phyloP scores from a whole-genome alignment of 139 green algal species.

The Zygnema cylindricum region DNA sequence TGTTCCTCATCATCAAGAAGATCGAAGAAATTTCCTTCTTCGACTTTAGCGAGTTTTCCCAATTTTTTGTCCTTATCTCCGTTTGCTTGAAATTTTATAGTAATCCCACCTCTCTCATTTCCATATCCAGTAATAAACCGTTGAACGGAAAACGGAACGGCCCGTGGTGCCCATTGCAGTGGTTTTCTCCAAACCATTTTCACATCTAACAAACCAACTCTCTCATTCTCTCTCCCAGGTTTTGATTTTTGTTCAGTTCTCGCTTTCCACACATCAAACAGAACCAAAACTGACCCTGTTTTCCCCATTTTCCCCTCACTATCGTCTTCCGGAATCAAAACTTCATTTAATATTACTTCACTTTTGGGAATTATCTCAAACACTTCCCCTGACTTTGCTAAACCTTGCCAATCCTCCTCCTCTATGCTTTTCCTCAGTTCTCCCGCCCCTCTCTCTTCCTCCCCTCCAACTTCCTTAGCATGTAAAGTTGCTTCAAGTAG shows the following conservation, averaged over 20 bases:
- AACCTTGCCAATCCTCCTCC: too few relatives aligned
- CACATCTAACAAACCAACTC: slow-evolving; percentile 22
- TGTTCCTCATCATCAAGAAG: slow-evolving; percentile 14
- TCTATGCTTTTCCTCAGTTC: too few relatives aligned
- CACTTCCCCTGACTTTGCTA: background rate
- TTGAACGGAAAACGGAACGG: slow-evolving; percentile 37
- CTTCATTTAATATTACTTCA: too few relatives aligned
- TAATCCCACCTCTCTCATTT: slow-evolving; percentile 53
- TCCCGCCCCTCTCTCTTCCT: background rate
- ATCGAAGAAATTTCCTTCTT: slow-evolving; percentile 3
- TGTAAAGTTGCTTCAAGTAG: background rate
- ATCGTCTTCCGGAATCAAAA: background rate
- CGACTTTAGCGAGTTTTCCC: background rate
- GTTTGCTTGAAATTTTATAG: background rate
- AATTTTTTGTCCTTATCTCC: background rate
- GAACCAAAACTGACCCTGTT: background rate
- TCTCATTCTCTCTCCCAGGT: background rate
- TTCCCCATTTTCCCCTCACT: background rate
- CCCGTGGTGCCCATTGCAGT: slow-evolving; percentile 5
- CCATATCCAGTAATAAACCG: slow-evolving; percentile 60
- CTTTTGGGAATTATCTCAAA: background rate
- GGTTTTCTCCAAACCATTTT: slow-evolving; percentile 14
- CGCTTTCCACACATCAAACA: background rate
- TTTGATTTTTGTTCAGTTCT: background rate
- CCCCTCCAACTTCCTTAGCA: slow-evolving; percentile 13